Conservation (phyloP, 495 filamentous ascomycete genomes). For the Lineolata rhizophorae region DNA sequence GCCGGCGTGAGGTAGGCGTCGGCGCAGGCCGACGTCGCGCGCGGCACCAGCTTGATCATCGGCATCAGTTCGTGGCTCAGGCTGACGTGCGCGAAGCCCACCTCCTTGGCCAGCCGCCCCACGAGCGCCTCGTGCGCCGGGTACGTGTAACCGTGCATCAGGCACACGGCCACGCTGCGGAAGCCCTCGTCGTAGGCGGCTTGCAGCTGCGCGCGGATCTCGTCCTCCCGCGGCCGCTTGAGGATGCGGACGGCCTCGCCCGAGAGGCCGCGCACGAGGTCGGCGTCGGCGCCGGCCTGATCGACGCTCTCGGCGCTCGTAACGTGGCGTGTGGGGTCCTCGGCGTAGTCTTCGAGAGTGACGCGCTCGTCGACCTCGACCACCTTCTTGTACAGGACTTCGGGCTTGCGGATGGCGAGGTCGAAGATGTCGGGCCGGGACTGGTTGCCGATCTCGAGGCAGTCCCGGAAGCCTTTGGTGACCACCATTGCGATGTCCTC, state of each 20-base stretch:
- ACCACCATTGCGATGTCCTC: slow-evolving; percentile 80
- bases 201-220: slow-evolving; percentile 31
- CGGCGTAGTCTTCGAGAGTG: slow-evolving; percentile 67
- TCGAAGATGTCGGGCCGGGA: slow-evolving; percentile 25
- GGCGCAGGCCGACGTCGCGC: slow-evolving; percentile 80
- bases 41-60: slow-evolving; percentile 78
- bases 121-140: slow-evolving; percentile 51
- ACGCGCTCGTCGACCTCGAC: slow-evolving; percentile 25
- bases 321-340: slow-evolving; percentile 41
- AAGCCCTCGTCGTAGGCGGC: slow-evolving; percentile 38
- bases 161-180: slow-evolving; percentile 49
- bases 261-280: slow-evolving; percentile 42
- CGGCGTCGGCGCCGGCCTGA: slow-evolving; percentile 22
- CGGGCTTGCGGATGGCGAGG: slow-evolving; percentile 23
- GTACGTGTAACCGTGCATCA: slow-evolving; percentile 70
- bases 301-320: slow-evolving; percentile 27
- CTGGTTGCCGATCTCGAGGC: slow-evolving; percentile 43
- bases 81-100: slow-evolving; percentile 57
- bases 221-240: slow-evolving; percentile 28
- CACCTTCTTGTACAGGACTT: slow-evolving; percentile 23
- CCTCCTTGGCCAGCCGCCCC: slow-evolving; percentile 41
- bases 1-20: slow-evolving; percentile 93
- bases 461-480: slow-evolving; percentile 84
- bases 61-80: slow-evolving; percentile 66
- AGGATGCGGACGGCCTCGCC: slow-evolving; percentile 52